Conservation (phyloP, 2,329 filamentous ascomycete species). For the Cercospora sojina region DNA sequence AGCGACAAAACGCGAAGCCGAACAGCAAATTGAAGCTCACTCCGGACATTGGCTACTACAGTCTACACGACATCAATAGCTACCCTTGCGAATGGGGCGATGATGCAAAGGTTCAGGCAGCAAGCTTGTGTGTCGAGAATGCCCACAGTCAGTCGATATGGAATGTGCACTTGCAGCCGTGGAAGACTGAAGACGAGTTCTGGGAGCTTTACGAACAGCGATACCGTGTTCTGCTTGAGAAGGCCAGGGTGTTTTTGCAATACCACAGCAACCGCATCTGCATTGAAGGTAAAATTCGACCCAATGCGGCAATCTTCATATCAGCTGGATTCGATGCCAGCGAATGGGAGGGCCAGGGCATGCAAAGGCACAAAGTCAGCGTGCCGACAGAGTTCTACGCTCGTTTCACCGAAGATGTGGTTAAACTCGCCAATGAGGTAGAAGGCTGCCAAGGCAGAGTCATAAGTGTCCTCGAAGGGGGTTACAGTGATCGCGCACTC, state of each 20-base stretch:
- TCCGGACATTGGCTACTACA: slow-evolving; percentile 81
- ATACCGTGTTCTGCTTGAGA: slow-evolving; percentile 75
- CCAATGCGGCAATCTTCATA: slow-evolving; percentile 86
- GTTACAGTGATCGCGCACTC: slow-evolving; percentile 90
- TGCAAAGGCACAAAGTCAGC: slow-evolving; percentile 95
- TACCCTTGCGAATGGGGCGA: slow-evolving; percentile 96
- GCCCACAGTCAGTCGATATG: slow-evolving; percentile 92
- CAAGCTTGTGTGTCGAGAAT: slow-evolving; percentile 90
- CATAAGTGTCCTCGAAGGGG: slow-evolving; percentile 91
- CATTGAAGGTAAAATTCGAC: slow-evolving; percentile 56
- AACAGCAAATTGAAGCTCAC: slow-evolving; percentile 34
- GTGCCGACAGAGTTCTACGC: slow-evolving; percentile 97
- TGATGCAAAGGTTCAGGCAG: slow-evolving; percentile 86
- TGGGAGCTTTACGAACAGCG: slow-evolving; percentile 82
- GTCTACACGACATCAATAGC: slow-evolving; percentile 96
- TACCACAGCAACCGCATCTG: slow-evolving; percentile 67
- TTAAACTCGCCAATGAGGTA: slow-evolving; percentile 76
- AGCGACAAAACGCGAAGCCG: slow-evolving; percentile 34
- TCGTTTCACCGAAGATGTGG: slow-evolving; percentile 80
- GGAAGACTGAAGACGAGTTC: slow-evolving; percentile 80
- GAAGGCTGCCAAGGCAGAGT: slow-evolving; percentile 77
- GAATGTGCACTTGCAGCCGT: slow-evolving; percentile 91
- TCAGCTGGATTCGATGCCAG: slow-evolving; percentile 97
- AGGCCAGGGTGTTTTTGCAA: slow-evolving; percentile 74
- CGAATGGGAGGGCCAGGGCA: slow-evolving; percentile 85